These are phyloP conservation scores for Lachnellula hyalina DNA, from an alignment of 2,329 filamentous ascomycete species.

Conservation along the genomic window DNA sequence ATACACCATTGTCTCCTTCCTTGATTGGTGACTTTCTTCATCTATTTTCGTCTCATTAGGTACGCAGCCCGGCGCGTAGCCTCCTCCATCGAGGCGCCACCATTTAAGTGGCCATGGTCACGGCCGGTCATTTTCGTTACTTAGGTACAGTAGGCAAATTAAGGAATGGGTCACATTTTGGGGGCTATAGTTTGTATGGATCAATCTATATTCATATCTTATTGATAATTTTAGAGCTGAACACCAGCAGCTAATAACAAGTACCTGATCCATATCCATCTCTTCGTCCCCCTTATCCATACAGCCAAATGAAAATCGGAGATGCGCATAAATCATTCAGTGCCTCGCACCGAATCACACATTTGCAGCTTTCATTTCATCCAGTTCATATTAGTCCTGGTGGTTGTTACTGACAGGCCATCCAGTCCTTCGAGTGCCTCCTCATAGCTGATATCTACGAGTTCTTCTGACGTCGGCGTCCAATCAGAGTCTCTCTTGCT, in stretches of 20 bases:
- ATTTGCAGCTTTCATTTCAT: too few relatives aligned
- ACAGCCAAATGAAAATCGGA: background rate
- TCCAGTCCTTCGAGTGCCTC: too few relatives aligned
- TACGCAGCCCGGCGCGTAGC: conserved; percentile 4
- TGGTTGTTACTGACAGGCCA: too few relatives aligned
- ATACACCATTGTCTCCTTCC: background rate
- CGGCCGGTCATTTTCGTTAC: background rate
- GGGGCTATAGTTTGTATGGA: background rate
- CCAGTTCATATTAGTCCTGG: too few relatives aligned
- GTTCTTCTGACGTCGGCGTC: too few relatives aligned
- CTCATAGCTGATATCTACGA: too few relatives aligned
- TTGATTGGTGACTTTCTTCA: conserved; percentile 4
- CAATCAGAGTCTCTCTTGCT: too few relatives aligned
- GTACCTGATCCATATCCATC: background rate
- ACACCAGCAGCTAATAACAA: background rate
- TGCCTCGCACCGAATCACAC: too few relatives aligned
- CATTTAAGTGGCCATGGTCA: conserved; percentile 1
- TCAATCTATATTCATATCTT: too few relatives aligned
- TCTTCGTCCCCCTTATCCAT: background rate
- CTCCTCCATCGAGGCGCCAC: background rate
- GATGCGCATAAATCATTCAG: background rate
- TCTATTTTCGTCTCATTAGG: conserved; percentile 8
- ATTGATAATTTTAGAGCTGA: background rate
- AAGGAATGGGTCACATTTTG: background rate
- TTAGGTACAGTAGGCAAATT: background rate